A percentile compares a stretch with the other conserved stretches of the same genome.
Conservation (phyloP, 164 flowering plant species). For the Stephania yunnanensis region DNA sequence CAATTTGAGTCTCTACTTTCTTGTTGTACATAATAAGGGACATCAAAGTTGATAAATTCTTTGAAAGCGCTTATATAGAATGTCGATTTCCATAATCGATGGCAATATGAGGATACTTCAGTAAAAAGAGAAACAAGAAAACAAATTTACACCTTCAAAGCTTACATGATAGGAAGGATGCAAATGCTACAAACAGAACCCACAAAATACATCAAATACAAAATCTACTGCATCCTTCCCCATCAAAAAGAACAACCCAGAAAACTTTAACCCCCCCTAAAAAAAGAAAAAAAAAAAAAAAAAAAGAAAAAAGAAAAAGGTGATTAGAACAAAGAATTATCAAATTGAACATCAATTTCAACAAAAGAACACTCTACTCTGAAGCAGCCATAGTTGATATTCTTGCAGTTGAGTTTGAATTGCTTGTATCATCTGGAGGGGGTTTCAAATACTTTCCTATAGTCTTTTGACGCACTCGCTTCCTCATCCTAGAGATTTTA, state of each 20-base stretch:
- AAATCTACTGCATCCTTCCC: slow-evolving; percentile 25
- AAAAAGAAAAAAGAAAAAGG: slow-evolving; percentile 9
- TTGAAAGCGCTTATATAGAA: no score
- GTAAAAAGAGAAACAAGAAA: not conserved
- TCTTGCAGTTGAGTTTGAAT: slow-evolving; percentile 29
- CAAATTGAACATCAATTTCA: slow-evolving; percentile 16
- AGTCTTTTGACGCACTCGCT: slow-evolving; percentile 48
- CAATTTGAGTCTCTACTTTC: no score
- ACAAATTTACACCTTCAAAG: slow-evolving; percentile 25
- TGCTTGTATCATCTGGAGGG: slow-evolving; percentile 39
- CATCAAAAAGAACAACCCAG: slow-evolving; percentile 21
- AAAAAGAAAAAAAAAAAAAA: not conserved
- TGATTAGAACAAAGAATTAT: slow-evolving; percentile 22
- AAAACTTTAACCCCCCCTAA: not conserved
- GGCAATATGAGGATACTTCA: not conserved
- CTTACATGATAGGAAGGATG: slow-evolving; percentile 29
- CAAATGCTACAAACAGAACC: slow-evolving; percentile 27
- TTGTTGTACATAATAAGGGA: no score
- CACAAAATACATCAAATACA: slow-evolving; percentile 16
- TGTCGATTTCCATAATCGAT: not conserved
- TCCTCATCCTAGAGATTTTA: slow-evolving; percentile 53
- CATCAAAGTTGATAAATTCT: no score
- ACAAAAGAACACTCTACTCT: slow-evolving; percentile 3
- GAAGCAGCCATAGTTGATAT: slow-evolving; percentile 8
- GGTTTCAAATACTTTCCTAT: slow-evolving; percentile 92